phyloP scores from a whole-genome alignment of 108 stramenopile genomes.

The Aureococcus anophagefferens region DNA sequence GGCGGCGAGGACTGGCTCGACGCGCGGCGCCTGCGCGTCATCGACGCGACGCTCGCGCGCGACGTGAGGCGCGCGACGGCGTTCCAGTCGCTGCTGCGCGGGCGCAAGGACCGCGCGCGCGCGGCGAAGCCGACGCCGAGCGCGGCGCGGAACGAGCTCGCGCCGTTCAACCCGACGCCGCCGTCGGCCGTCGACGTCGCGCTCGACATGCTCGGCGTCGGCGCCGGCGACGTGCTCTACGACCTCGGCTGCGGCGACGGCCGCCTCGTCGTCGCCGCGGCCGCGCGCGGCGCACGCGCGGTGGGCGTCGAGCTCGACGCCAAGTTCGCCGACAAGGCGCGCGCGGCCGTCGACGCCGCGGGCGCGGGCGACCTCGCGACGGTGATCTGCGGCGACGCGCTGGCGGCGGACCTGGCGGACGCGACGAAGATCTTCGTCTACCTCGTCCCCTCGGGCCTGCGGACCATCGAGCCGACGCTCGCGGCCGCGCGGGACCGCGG shows the following conservation, averaged over 20 bases:
- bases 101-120: not conserved
- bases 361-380: not conserved
- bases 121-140: not conserved
- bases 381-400: not conserved
- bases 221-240: not conserved
- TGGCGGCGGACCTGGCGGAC: not conserved
- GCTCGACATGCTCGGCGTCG: not conserved
- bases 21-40: too few relatives aligned
- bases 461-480: not conserved
- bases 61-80: not conserved
- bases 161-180: conserved; percentile 1
- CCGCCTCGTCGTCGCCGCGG: not conserved
- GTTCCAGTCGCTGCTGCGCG: not conserved
- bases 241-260: not conserved
- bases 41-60: not conserved
- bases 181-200: not conserved
- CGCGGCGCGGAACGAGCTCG: not conserved
- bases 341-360: not conserved
- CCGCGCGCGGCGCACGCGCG: not conserved
- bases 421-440: not conserved
- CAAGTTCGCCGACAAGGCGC: not conserved
- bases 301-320: conserved; percentile 1
- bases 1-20: too few relatives aligned
- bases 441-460: not conserved
- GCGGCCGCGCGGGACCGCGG: not conserved